Percentiles rank a stretch among this genome's conserved stretches.
phyloP scores from a whole-genome alignment of 139 green algal genomes.

The Micromonas commoda region DNA sequence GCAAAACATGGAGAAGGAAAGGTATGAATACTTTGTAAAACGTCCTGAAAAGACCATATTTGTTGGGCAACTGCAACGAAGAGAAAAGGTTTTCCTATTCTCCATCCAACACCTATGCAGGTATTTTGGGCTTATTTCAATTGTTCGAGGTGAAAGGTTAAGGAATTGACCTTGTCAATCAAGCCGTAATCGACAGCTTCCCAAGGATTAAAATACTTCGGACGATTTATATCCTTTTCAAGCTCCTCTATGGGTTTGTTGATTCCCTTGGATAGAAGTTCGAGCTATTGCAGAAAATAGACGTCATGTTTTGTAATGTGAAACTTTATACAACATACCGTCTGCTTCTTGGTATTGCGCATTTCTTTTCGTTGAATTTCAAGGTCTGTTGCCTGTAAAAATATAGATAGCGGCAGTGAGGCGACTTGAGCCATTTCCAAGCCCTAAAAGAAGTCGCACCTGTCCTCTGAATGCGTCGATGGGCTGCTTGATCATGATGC shows the following conservation, averaged over 20 bases:
- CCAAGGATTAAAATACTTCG: conserved; percentile 86
- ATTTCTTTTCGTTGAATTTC: conserved; percentile 93
- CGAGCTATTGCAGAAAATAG: background rate
- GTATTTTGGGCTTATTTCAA: too few relatives aligned
- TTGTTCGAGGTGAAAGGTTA: too few relatives aligned
- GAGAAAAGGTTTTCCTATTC: too few relatives aligned
- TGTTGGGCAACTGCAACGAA: too few relatives aligned
- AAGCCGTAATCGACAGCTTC: conserved; percentile 84
- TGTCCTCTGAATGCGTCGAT: conserved; percentile 26
- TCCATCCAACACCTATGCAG: too few relatives aligned
- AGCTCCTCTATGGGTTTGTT: conserved; percentile 73
- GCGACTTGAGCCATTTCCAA: background rate
- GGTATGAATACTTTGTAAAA: too few relatives aligned
- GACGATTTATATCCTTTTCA: conserved; percentile 71
- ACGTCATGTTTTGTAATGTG: background rate
- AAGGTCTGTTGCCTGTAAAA: conserved; percentile 75
- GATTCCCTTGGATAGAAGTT: conserved; percentile 48
- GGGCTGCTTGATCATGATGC: conserved; percentile 96
- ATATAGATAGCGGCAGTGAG: too few relatives aligned
- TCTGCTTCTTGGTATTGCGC: conserved; percentile 74
- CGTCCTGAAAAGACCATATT: too few relatives aligned
- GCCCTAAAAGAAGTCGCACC: background rate
- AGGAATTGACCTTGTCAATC: conserved; percentile 73
- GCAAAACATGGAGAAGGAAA: too few relatives aligned
- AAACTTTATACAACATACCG: conserved; percentile 52